Evolutionary conservation across 2,329 filamentous ascomycete genomes (phyloP), one percentile per base, ranked within the genome.

Genomic region (Fusarium denticulatum): DNA sequence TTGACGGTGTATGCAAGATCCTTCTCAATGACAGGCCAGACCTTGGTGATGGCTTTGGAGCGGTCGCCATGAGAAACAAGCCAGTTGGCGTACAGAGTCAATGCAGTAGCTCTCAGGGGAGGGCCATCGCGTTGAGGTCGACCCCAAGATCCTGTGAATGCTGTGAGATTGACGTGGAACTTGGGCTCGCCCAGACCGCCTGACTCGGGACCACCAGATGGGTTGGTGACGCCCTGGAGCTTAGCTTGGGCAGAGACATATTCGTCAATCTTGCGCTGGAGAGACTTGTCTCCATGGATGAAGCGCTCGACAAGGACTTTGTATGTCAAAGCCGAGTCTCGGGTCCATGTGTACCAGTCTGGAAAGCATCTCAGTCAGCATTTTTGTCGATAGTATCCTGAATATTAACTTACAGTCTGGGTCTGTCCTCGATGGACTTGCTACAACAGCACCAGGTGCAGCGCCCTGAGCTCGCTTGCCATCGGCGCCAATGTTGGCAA

Each of bases 281-380:
- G 83, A 3, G 83, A 82, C 67, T 91, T 86, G 52, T 91, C 91
- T 55, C 83, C 85, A 59, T 88, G 83, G 57, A 83, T 78, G 76
- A 94, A 91, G 15, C 88, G 84, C 75, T 95, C 93, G 6, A 92
- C 84, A 16, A 95, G 82, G 26, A 85, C 84, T 81, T 93, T 94
- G 83, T 92, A 88, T 2, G 89, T 89, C 57, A 95, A 85, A n/a
- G 90, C 91, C 6, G 91, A 87, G 80, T 95, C 93, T 72, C 93
- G 86, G 8, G 90, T 94, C 93, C 93, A 95, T 1, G 92, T 94
- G 78, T 90, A 95, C 80, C 87, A 94, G 80, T 95, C 91, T 93
- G 80, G 78, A 10, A 1, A 72, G 2, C 7, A 0, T 52, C 28
- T 59, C 5, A 62, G 42, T 26, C 4, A n/a, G 15, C 13, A 2